Base-by-base conservation (phyloP, 2,329 filamentous ascomycete genomes). In the Hirsutella rhossiliensis region DNA sequence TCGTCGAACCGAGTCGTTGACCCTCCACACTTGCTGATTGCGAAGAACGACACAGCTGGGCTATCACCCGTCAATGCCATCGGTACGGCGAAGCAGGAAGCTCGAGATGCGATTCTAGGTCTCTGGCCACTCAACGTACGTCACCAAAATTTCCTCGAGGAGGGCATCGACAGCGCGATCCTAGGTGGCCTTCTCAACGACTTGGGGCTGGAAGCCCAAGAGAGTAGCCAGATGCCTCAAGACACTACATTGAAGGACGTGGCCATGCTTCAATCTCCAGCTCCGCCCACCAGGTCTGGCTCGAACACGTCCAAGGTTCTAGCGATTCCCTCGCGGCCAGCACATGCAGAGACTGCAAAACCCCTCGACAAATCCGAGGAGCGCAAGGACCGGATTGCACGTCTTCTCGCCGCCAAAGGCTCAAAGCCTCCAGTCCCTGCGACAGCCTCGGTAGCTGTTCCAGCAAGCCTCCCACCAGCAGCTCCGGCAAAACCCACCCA, bases 331-430 rank as follows among this genome's bases (percentile, higher is more conserved):
- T 41, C 32, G 3, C n/a, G 19, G 17, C 13, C 42, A 18, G 29
- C 32, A 27, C 38, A 18, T 42, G 34, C 13, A 13, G 40, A 31
- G 3, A 36, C 17, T 28, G 13, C 36, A 23, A 23, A 38, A 11
- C 4, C 37, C 9, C 43, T 51, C n/a, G 55, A 61, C 34, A 64
- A 61, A 49, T 68, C 74, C 8, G 70, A 84, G 50, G 79, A 84
- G 54, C 74, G 85, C 19, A 86, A 85, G 52, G 84, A 87, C 50
- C 78, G 85, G 37, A 86, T 90, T 47, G 84, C 84, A 4, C 78
- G 82, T 41, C 72, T 88, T 44, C 69, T 88, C 44, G 84, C 84
- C n/a, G 79, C 77, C 2, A 88, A 85, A 58, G 74, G 73, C 42
- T 75, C 76, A 30, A 84, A 81, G 30, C 42, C 54, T 44, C 38